Conservation (phyloP, 495 filamentous ascomycete species). For the Apiosordaria backusii region DNA sequence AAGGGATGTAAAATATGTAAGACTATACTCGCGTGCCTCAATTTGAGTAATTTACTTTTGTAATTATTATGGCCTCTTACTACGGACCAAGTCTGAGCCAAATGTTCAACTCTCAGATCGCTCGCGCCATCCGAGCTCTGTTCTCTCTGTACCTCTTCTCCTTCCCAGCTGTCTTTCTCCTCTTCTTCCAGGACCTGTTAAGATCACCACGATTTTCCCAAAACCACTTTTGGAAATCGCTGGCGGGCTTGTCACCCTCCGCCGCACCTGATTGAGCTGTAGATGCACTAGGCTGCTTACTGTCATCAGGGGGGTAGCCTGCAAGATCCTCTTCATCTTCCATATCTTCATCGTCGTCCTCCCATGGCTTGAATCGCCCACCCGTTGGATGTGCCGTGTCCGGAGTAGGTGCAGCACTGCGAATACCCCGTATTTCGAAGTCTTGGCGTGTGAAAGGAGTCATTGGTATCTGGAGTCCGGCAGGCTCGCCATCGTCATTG, state of each 20-base stretch:
- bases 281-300: constrained; percentile 30
- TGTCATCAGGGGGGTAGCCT: constrained; percentile 28
- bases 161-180: constrained; percentile 76
- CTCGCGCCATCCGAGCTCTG: constrained; percentile 52
- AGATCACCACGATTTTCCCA: constrained; percentile 87
- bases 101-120: constrained; percentile 30
- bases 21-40: not conserved
- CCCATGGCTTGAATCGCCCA: constrained; percentile 52
- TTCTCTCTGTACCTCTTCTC: constrained; percentile 85
- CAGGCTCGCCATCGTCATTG: constrained; percentile 48
- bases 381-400: constrained; percentile 74
- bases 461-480: constrained; percentile 52
- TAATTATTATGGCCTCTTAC: not conserved
- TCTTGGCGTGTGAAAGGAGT: constrained; percentile 80
- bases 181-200: constrained; percentile 87
- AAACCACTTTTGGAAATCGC: constrained; percentile 84
- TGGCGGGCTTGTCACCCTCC: constrained; percentile 36
- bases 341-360: constrained; percentile 35
- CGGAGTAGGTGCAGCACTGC: constrained; percentile 90
- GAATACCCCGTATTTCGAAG: constrained; percentile 63
- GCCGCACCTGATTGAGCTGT: constrained; percentile 23
- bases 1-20: not conserved
- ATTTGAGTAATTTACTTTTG: not conserved
- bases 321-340: constrained; percentile 30
- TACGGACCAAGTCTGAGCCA: not conserved